A percentile compares a stretch with the other conserved stretches of the same genome.
These are phyloP conservation scores for Colletotrichum truncatum DNA, from an alignment of 2,329 filamentous ascomycete genomes.

Conservation along the genomic window DNA sequence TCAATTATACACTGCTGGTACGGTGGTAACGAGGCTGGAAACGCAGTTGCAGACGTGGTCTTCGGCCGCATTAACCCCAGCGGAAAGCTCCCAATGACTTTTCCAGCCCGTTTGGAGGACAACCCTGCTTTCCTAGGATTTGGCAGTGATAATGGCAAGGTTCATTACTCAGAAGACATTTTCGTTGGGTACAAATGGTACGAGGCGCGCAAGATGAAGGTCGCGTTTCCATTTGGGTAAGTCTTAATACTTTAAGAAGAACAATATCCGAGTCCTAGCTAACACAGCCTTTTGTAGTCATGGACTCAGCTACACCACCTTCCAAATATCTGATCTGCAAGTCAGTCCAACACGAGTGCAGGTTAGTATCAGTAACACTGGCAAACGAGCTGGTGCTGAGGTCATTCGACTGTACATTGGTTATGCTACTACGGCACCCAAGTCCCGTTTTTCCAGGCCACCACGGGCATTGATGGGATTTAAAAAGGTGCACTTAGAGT, in stretches of 20 bases:
- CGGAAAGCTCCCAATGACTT: slow-evolving; percentile 79
- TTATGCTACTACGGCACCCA: slow-evolving; percentile 47
- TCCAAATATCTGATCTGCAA: slow-evolving; percentile 56
- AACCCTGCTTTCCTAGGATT: slow-evolving; percentile 78
- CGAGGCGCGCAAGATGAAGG: slow-evolving; percentile 65
- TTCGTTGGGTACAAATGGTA: slow-evolving; percentile 80
- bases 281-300: slow-evolving; percentile 49
- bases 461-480: slow-evolving; percentile 67
- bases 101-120: slow-evolving; percentile 70
- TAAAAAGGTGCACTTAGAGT: slow-evolving; percentile 64
- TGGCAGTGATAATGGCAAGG: slow-evolving; percentile 68
- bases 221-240: slow-evolving; percentile 71
- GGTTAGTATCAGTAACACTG: slow-evolving; percentile 64
- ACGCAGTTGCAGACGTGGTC: slow-evolving; percentile 76
- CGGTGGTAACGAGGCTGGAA: slow-evolving; percentile 78
- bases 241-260: background rate
- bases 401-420: slow-evolving; percentile 58
- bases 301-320: slow-evolving; percentile 76
- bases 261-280: background rate
- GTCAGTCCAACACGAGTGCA: slow-evolving; percentile 50
- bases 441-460: slow-evolving; percentile 55
- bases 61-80: slow-evolving; percentile 75
- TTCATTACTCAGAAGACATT: slow-evolving; percentile 76
- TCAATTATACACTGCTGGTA: slow-evolving; percentile 78
- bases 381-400: slow-evolving; percentile 53